These are phyloP conservation scores for Gentiana straminea DNA, from an alignment of 257 asterid species.

Conservation along the genomic window DNA sequence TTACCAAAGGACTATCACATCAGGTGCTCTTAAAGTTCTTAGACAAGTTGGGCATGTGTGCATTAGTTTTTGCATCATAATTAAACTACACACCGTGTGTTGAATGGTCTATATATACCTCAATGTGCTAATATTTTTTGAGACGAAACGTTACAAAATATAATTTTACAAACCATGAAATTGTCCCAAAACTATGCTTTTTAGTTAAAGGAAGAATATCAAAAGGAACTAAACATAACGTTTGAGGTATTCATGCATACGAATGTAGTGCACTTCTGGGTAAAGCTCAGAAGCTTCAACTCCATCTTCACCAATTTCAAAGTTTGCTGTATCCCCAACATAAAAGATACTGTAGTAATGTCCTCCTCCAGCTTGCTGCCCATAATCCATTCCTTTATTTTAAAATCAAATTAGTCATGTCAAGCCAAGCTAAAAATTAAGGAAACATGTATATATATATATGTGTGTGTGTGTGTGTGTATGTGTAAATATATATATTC, in stretches of 20 bases:
- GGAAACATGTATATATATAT: not conserved
- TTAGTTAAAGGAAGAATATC: too few species aligned
- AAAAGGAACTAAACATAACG: constrained; percentile 15
- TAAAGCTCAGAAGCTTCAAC: constrained; percentile 65
- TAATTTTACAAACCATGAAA: too few species aligned
- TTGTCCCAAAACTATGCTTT: too few species aligned
- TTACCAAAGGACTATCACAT: too few species aligned
- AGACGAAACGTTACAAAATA: too few species aligned
- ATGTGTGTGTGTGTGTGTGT: not conserved
- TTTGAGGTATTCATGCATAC: constrained; percentile 35
- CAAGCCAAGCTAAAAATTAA: not conserved
- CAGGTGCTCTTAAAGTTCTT: too few species aligned
- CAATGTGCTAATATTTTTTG: too few species aligned
- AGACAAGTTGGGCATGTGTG: too few species aligned
- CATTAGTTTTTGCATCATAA: too few species aligned
- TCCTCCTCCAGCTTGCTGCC: constrained; percentile 12
- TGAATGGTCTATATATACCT: too few species aligned
- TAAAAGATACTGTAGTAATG: constrained; percentile 61
- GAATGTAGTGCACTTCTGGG: constrained; percentile 46
- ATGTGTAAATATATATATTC: not conserved
- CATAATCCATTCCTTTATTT: not conserved
- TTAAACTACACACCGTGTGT: too few species aligned
- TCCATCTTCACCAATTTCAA: constrained; percentile 47
- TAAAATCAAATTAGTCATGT: not conserved
- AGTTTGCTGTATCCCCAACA: constrained; percentile 56